These are phyloP conservation scores for Kwoniella bestiolae DNA, from an alignment of 768 basidiomycete species.

Conservation along the genomic window DNA sequence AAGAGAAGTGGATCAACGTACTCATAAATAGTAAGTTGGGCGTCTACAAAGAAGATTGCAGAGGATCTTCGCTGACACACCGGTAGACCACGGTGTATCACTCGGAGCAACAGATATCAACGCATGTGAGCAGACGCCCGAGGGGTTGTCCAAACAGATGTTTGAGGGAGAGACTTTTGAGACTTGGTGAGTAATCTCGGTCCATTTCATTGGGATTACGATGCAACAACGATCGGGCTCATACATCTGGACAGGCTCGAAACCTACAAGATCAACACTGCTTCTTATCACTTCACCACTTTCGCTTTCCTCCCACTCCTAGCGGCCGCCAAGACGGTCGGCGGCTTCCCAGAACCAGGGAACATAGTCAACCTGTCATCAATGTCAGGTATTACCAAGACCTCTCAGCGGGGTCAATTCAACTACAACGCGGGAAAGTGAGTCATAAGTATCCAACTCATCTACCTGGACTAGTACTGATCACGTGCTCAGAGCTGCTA, in stretches of 20 bases:
- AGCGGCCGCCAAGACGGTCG: conserved; percentile 68
- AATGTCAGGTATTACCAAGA: conserved; percentile 61
- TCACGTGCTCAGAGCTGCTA: conserved; percentile 40
- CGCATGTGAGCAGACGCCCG: conserved; percentile 47
- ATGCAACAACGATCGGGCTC: no score
- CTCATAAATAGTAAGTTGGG: conserved; percentile 49
- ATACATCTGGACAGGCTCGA: conserved; percentile 30
- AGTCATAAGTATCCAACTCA: neutral
- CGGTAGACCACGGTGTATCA: conserved; percentile 51
- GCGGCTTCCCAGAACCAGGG: conserved; percentile 53
- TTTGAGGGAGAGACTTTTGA: conserved; percentile 52
- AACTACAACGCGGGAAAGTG: conserved; percentile 61
- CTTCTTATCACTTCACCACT: conserved; percentile 70
- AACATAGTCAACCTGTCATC: conserved; percentile 61
- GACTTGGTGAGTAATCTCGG: conserved; percentile 31
- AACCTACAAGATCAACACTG: conserved; percentile 52
- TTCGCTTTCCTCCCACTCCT: conserved; percentile 81
- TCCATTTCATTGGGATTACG: no score
- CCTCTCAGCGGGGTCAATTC: conserved; percentile 60
- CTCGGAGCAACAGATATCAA: conserved; percentile 37
- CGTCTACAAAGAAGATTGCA: neutral
- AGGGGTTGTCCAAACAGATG: conserved; percentile 51
- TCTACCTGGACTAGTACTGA: neutral
- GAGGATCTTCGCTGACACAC: neutral
- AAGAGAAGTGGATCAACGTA: conserved; percentile 54